Base-by-base conservation (phyloP, 805 yeast genomes). In the Ogataea haglerorum region DNA sequence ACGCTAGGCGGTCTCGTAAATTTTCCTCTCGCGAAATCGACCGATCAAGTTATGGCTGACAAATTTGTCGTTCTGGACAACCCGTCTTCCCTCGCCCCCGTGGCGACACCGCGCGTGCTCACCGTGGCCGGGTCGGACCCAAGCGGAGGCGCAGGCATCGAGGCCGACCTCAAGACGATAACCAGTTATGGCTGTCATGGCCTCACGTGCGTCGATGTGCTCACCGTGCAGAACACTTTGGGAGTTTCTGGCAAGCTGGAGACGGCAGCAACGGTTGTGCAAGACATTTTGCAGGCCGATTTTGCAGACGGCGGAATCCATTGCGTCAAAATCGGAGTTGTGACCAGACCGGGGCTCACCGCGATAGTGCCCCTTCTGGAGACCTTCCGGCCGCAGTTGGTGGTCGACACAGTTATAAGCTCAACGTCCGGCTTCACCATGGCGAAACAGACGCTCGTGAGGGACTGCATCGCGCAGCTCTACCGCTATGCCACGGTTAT, bases 71-170 rank as follows among this genome's bases (percentile, higher is more conserved):
- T 18, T 14, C 14, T 30, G 12, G n/a, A 26, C 38, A 22, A 30
- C 29, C 9, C 23, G 24, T n/a, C 29, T 6, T 22, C n/a, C 13
- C 16, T 36, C 10, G 15, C 10, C 22, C 38, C 41, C 6, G 13
- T 22, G 21, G 10, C 10, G 4, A 37, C 16, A 2, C 68, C 71
- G 3, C 64, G 66, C 1, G 75, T 74, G 1, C 49, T 74, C 40
- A 69, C 74, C 0, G 62, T 73, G 31, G 88, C 88, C 2, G 95
- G 95, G 0, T 82, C 91, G 0, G 96, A 87, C 57, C 75, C 81
- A 31, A 82, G 91, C 9, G 96, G 95, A 2, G 95, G 95, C 3
- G 95, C 96, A 2, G 96, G 96, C 3, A 80, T 87, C 36, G 95
- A 87, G 59, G 95, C 95, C 1, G 96, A 87, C 57, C 57, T 87